Percentiles rank a stretch among this genome's conserved stretches.
Conservation (phyloP, 2,329 filamentous ascomycete genomes). For the Aspergillus fumigatus region DNA sequence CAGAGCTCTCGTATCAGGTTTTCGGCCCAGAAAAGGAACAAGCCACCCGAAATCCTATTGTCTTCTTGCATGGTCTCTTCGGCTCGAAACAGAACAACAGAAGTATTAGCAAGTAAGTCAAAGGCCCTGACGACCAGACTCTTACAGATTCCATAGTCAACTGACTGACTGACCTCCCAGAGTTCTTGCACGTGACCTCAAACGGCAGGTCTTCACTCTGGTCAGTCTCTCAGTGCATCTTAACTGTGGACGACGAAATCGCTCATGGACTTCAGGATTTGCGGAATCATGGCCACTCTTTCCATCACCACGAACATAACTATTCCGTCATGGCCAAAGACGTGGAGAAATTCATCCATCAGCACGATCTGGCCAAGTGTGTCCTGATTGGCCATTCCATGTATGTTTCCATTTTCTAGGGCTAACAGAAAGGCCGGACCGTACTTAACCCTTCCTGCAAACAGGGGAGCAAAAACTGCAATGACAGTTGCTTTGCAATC, state of each 20-base stretch:
- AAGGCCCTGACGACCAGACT: neutral
- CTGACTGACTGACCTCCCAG: slow-evolving; percentile 27
- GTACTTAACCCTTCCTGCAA: slow-evolving; percentile 3
- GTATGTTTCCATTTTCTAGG: slow-evolving; percentile 43
- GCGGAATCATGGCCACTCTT: slow-evolving; percentile 88
- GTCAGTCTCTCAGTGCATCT: slow-evolving; percentile 44
- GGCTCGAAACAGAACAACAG: slow-evolving; percentile 94
- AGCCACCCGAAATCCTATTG: slow-evolving; percentile 55
- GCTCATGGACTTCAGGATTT: slow-evolving; percentile 58
- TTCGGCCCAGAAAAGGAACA: slow-evolving; percentile 33
- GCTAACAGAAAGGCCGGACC: neutral
- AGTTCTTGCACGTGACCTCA: slow-evolving; percentile 73
- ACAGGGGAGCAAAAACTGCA: slow-evolving; percentile 82
- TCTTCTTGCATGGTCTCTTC: slow-evolving; percentile 90
- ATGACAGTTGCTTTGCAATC: slow-evolving; percentile 77
- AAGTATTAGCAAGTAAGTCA: slow-evolving; percentile 81
- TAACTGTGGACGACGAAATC: neutral
- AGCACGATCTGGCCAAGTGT: slow-evolving; percentile 64
- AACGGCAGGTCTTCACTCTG: slow-evolving; percentile 75
- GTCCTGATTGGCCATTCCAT: slow-evolving; percentile 93
- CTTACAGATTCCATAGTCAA: neutral
- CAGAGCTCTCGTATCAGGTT: slow-evolving; percentile 34
- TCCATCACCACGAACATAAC: slow-evolving; percentile 70
- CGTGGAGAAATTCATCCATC: slow-evolving; percentile 69
- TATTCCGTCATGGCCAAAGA: slow-evolving; percentile 80